These are phyloP conservation scores for Phytophthora ohioensis DNA, from an alignment of 352 stramenopile genomes.

Conservation along the genomic window DNA sequence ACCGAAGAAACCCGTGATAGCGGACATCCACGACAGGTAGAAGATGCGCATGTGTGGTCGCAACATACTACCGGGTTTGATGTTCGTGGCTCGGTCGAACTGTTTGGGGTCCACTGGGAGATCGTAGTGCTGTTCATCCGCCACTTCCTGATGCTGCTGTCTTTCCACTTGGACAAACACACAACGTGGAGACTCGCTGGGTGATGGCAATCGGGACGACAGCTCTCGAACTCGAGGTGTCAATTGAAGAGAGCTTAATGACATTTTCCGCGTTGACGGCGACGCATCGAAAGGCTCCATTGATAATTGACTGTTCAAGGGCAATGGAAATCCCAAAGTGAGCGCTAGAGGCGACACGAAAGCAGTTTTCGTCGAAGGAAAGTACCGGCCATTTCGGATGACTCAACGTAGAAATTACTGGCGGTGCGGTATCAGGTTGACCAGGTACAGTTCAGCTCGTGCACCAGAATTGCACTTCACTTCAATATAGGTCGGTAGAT, in stretches of 20 bases:
- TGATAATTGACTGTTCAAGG: no score
- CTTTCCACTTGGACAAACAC: no score
- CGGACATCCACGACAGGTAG: constrained; percentile 92
- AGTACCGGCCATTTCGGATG: no score
- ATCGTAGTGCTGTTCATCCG: constrained; percentile 44
- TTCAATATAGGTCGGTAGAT: no score
- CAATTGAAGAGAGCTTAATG: constrained; percentile 30
- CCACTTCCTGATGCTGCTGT: constrained; percentile 23
- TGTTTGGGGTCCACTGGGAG: constrained; percentile 60
- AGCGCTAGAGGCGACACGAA: no score
- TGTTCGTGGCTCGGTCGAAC: constrained; percentile 75
- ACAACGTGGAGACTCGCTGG: constrained; percentile 27
- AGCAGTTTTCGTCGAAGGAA: no score
- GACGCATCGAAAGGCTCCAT: constrained; percentile 26
- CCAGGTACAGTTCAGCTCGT: no score
- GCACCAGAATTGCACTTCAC: no score
- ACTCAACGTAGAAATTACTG: no score
- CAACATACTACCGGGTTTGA: constrained; percentile 82
- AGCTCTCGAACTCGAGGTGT: constrained; percentile 35
- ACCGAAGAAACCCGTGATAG: constrained; percentile 94
- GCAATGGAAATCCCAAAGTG: no score
- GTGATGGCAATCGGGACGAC: constrained; percentile 25
- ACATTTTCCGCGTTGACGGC: constrained; percentile 16
- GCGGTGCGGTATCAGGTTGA: no score
- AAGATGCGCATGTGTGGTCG: constrained; percentile 96